Evolutionary conservation across 805 yeast genomes (phyloP).

Genomic region (Barnettozyma botsteinii): DNA sequence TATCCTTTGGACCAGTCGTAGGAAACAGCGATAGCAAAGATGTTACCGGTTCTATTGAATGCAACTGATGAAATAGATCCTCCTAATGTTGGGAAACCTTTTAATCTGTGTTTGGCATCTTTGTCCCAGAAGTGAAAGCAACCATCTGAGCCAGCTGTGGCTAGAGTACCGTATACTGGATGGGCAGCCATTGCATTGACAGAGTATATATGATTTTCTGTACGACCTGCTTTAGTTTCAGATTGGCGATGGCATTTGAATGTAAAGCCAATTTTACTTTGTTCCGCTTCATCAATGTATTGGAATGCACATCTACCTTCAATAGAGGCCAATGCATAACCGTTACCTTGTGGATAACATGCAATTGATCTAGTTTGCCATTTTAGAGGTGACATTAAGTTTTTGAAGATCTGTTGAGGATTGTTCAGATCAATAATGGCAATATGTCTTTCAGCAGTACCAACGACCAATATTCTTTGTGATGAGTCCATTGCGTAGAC

Average conservation of each 20-base stretch:
- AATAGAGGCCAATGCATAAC: conserved; percentile 86
- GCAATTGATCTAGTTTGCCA: conserved; percentile 80
- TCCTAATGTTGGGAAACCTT: conserved; percentile 64
- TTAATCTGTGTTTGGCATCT: conserved; percentile 81
- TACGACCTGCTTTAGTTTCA: conserved; percentile 41
- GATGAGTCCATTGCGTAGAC: conserved; percentile 85
- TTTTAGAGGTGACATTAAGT: conserved; percentile 70
- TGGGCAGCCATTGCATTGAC: conserved; percentile 81
- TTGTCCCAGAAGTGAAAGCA: conserved; percentile 94
- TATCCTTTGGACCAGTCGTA: conserved; percentile 97
- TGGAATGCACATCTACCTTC: conserved; percentile 96
- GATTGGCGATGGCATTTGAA: conserved; percentile 91
- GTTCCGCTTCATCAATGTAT: conserved; percentile 80
- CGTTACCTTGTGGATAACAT: conserved; percentile 89
- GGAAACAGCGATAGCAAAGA: conserved; percentile 86
- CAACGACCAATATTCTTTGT: conserved; percentile 83
- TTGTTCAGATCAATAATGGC: conserved; percentile 70
- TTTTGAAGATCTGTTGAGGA: conserved; percentile 79
- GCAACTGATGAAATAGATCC: conserved; percentile 69
- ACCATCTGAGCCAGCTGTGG: conserved; percentile 95
- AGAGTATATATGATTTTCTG: conserved; percentile 69
- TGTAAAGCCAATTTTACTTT: conserved; percentile 68
- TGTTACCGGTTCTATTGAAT: conserved; percentile 77
- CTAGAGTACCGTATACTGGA: conserved; percentile 85
- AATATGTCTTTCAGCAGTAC: conserved; percentile 85